Percentiles rank a stretch among this genome's conserved stretches.
Conservation (phyloP, 1,284 basidiomycete genomes). For the Malassezia vespertilionis region DNA sequence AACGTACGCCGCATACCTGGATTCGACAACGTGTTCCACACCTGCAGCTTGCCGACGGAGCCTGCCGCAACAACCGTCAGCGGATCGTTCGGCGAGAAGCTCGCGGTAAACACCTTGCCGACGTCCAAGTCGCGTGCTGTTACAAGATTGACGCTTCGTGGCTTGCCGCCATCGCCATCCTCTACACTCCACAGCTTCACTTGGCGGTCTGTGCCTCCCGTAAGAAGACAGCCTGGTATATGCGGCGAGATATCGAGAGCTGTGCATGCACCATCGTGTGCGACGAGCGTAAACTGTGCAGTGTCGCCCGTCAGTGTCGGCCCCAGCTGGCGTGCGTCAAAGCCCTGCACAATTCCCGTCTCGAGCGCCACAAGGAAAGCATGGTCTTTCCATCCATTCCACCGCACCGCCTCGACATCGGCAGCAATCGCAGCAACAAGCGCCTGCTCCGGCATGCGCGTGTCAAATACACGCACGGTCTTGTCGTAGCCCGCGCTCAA, state of each 20-base stretch:
- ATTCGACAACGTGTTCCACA: constrained; percentile 64
- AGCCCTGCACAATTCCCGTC: constrained; percentile 56
- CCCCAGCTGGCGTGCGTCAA: constrained; percentile 72
- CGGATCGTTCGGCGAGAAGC: constrained; percentile 86
- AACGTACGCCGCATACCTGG: constrained; percentile 47
- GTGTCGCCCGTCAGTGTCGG: constrained; percentile 46
- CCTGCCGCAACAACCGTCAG: constrained; percentile 88
- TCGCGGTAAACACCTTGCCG: constrained; percentile 83
- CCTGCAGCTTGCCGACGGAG: constrained; percentile 77
- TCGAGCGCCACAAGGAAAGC: constrained; percentile 66
- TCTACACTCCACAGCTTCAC: constrained; percentile 78
- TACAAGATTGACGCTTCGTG: constrained; percentile 62
- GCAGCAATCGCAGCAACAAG: constrained; percentile 69
- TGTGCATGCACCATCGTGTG: constrained; percentile 88
- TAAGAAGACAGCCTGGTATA: constrained; percentile 78
- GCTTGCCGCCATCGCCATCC: constrained; percentile 50
- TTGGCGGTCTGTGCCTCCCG: constrained; percentile 78
- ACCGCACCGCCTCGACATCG: constrained; percentile 83
- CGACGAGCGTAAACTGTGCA: constrained; percentile 72
- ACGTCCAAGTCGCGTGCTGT: constrained; percentile 83
- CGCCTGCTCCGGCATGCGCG: constrained; percentile 65
- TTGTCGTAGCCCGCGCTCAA: constrained; percentile 88
- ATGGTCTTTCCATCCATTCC: constrained; percentile 87
- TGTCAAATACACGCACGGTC: constrained; percentile 84
- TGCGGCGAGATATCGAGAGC: constrained; percentile 83